A percentile compares a stretch with the other conserved stretches of the same genome.
phyloP scores from a whole-genome alignment of 2,329 filamentous ascomycete genomes.

The Paecilomyces fulvus region DNA sequence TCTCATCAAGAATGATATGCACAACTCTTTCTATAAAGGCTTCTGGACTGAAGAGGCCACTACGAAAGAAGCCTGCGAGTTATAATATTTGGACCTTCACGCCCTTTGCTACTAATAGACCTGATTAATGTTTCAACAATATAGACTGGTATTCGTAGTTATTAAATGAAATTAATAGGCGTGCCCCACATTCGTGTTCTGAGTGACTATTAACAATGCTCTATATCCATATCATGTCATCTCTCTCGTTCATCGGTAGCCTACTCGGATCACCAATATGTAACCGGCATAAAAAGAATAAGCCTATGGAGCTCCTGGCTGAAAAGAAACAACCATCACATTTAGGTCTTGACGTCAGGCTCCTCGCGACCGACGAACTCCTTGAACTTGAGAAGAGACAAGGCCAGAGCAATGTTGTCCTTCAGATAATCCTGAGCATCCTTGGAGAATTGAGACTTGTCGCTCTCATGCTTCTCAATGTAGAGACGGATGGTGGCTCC shows the following conservation, averaged over 20 bases:
- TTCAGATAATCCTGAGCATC: constrained; percentile 92
- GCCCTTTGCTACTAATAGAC: neutral
- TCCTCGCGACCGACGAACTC: constrained; percentile 86
- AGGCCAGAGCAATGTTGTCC: constrained; percentile 78
- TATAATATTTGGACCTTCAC: neutral
- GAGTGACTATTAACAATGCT: constrained; percentile 1
- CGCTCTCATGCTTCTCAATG: constrained; percentile 87
- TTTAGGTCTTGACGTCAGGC: constrained; percentile 91
- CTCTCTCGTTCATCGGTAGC: neutral
- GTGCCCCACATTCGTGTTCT: neutral
- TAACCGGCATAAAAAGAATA: neutral
- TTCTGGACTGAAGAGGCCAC: too few relatives aligned
- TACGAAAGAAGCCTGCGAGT: too few relatives aligned
- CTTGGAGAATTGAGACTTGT: constrained; percentile 65
- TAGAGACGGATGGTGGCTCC: constrained; percentile 96
- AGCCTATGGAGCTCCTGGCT: neutral
- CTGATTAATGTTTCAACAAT: neutral
- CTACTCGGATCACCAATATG: constrained; percentile 1
- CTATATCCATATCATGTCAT: constrained; percentile 1
- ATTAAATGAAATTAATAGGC: neutral
- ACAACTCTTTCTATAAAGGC: neutral
- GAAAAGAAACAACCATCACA: constrained; percentile 3
- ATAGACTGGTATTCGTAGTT: neutral
- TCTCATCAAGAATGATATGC: neutral
- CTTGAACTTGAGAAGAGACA: constrained; percentile 81